Evolutionary conservation across 2,329 filamentous ascomycete species (phyloP).

Genomic region (Dactylella cylindrospora): DNA sequence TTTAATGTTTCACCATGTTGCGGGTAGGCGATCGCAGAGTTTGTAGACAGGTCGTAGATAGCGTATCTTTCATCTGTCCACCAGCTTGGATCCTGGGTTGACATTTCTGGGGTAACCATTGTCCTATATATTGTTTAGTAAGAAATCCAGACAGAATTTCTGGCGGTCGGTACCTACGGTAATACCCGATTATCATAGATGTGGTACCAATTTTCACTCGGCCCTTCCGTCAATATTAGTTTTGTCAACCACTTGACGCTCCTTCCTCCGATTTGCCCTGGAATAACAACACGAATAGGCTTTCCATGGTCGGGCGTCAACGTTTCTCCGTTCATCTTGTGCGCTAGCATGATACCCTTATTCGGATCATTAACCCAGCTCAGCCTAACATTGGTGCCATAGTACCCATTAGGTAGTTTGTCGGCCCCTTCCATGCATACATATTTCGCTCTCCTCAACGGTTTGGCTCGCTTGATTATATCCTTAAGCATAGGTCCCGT

Average conservation of each 20-base stretch:
- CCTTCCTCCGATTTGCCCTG: conserved; percentile 85
- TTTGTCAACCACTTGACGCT: conserved; percentile 91
- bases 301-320: conserved; percentile 83
- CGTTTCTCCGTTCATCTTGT: conserved; percentile 85
- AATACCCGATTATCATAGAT: conserved; percentile 90
- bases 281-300: conserved; percentile 78
- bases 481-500: conserved; percentile 78
- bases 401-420: conserved; percentile 59
- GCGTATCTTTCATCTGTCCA: conserved; percentile 91
- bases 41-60: conserved; percentile 87
- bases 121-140: conserved; percentile 58
- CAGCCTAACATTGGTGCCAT: conserved; percentile 63
- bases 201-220: conserved; percentile 93
- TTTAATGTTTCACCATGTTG: conserved; percentile 70
- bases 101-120: conserved; percentile 72
- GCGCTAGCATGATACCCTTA: conserved; percentile 79
- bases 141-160: not conserved
- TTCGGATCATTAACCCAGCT: conserved; percentile 86
- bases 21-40: conserved; percentile 78
- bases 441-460: conserved; percentile 69
- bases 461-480: conserved; percentile 68
- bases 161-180: conserved; percentile 56
- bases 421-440: conserved; percentile 92
- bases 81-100: conserved; percentile 60
- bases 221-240: conserved; percentile 72